phyloP scores from a whole-genome alignment of 306 rosid species.

The Geum urbanum region DNA sequence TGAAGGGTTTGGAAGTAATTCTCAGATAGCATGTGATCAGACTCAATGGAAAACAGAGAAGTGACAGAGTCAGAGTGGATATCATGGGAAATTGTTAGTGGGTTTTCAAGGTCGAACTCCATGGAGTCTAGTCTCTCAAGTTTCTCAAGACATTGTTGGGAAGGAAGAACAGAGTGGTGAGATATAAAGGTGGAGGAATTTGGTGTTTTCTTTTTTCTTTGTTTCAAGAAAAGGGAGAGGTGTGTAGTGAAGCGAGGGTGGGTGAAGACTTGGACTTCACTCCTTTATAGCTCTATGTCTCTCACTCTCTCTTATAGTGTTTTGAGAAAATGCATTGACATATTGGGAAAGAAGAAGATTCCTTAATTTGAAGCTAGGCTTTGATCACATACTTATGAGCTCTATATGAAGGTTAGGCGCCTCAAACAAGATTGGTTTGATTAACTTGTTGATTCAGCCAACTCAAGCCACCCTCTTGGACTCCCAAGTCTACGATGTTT shows the following conservation, averaged over 20 bases:
- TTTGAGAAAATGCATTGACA: constrained; percentile 18
- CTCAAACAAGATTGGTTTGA: constrained; percentile 28
- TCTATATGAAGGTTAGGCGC: constrained; percentile 2
- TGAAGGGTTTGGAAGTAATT: constrained; percentile 53
- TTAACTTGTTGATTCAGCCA: neutral
- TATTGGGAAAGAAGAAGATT: constrained; percentile 42
- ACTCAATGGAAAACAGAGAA: constrained; percentile 63
- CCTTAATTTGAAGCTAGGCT: constrained; percentile 5
- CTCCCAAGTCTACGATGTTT: neutral
- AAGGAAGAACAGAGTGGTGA: constrained; percentile 6
- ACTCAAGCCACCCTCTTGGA: neutral
- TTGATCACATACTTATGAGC: constrained; percentile 37
- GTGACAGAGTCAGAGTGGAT: constrained; percentile 40
- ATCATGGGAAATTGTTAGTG: constrained; percentile 46
- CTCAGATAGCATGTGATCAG: constrained; percentile 73
- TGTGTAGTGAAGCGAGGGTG: constrained; percentile 6
- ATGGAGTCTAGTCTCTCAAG: constrained; percentile 27
- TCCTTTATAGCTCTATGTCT: constrained; percentile 27
- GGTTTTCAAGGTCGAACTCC: constrained; percentile 96
- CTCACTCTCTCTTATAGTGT: constrained; percentile 26
- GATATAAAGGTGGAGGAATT: constrained; percentile 26
- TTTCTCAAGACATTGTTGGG: constrained; percentile 30
- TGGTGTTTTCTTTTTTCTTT: constrained; percentile 30
- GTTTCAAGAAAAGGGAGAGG: constrained; percentile 29
- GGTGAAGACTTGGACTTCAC: constrained; percentile 35